Conservation (phyloP, 371 early-diverging fungal genomes). For the Apophysomyces trapeziformis region DNA sequence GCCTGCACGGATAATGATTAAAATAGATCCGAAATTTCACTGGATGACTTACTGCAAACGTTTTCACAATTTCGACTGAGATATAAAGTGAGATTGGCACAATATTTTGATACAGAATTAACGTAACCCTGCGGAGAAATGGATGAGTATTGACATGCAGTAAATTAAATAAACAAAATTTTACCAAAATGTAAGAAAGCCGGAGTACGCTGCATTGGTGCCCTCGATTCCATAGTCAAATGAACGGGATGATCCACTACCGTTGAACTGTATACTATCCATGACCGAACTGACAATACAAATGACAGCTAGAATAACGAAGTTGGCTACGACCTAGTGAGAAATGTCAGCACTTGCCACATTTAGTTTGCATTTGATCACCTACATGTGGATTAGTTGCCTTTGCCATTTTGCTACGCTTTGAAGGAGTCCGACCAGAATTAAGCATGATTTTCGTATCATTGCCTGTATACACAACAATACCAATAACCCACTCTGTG, state of each 20-base stretch:
- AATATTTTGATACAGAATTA: slow-evolving; percentile 54
- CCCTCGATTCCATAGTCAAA: slow-evolving; percentile 48
- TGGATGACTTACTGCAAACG: slow-evolving; percentile 43
- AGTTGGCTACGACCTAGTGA: slow-evolving; percentile 51
- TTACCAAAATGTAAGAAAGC: slow-evolving; percentile 57
- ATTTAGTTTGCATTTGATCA: not conserved
- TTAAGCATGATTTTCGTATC: slow-evolving; percentile 93
- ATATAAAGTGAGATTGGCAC: slow-evolving; percentile 95
- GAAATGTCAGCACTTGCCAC: not conserved
- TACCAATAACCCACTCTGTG: slow-evolving; percentile 83
- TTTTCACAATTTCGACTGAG: slow-evolving; percentile 91
- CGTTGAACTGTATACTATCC: slow-evolving; percentile 61
- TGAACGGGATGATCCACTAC: slow-evolving; percentile 31
- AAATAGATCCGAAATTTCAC: slow-evolving; percentile 8
- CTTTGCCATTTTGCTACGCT: slow-evolving; percentile 92
- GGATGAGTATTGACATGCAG: not conserved
- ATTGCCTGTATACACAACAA: slow-evolving; percentile 86
- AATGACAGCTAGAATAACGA: slow-evolving; percentile 50
- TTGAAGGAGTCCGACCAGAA: slow-evolving; percentile 90
- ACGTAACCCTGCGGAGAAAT: slow-evolving; percentile 36
- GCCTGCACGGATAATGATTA: slow-evolving; percentile 54
- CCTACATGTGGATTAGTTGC: slow-evolving; percentile 91
- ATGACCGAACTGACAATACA: slow-evolving; percentile 68
- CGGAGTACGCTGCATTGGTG: slow-evolving; percentile 30
- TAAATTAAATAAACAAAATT: not conserved